Evolutionary conservation across 129 eudicot genomes (phyloP), one percentile per base, ranked within the genome.

Genomic region (Solidago caesia): DNA sequence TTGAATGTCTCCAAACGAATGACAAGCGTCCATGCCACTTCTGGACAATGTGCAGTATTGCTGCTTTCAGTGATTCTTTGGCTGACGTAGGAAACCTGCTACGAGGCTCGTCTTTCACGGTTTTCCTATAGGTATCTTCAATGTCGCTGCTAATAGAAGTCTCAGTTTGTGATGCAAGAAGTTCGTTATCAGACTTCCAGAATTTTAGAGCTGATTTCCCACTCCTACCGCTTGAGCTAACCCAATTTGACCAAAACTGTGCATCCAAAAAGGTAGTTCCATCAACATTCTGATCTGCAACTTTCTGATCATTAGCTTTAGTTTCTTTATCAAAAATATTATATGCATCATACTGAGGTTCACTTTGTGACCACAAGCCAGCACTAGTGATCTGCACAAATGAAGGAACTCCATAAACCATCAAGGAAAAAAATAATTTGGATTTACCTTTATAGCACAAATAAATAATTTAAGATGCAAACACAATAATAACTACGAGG

Each of bases 1-100:
- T 82, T 15, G 83, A 81, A 78, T 88, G 89, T 79, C 85, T 85
- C 89, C 92, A 85, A 39, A 85, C 53, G 81, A 90, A 94, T 42
- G 92, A 90, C 41, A 94, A 74, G 21, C 98, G 91, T 41, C 91
- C 87, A 70, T 86, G 81, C 98, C 98, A 94, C 85, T 88, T 94
- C 77, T 74, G 85, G 48, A 84, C 74, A 57, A 89, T 59, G 67
- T 73, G 89, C 6, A 82, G 16, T 46, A 88, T 42, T 52, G 91
- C 93, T 44, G 89, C 91, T 79, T 83, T 94, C 5, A 94, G 79
- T 72, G 96, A 82, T 71, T 90, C 91, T 79, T 85, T 88, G 44
- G 91, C 85, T 39, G 89, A 86, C 70, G 83, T 9, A 68, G 86
- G 70, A 71, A 89, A 80, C 77, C 85, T 85, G 75, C 52, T 75